Percentiles rank a stretch among this genome's conserved stretches.
Conservation (phyloP, 1,284 basidiomycete genomes). For the Meripilus lineatus region DNA sequence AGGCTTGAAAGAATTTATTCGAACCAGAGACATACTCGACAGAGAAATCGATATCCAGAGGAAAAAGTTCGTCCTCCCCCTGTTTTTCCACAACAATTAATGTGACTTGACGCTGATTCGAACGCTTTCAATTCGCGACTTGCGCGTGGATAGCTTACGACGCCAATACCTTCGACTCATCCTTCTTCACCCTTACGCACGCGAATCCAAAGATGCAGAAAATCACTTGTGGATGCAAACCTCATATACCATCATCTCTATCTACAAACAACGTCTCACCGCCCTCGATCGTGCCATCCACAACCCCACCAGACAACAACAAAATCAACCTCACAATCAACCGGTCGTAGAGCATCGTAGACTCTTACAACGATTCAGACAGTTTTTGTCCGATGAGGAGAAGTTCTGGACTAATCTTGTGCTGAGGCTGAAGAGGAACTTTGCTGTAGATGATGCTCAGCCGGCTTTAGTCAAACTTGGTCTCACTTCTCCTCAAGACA, state of each 20-base stretch:
- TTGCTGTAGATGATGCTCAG: conserved; percentile 57
- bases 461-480: conserved; percentile 52
- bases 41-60: conserved; percentile 81
- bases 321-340: conserved; percentile 29
- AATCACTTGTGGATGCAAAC: conserved; percentile 90
- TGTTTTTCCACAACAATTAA: conserved; percentile 11
- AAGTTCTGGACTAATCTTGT: conserved; percentile 83
- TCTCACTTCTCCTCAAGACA: conserved; percentile 27
- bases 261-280: conserved; percentile 76
- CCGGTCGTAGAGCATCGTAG: conserved; percentile 75
- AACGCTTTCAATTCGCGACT: too few relatives aligned
- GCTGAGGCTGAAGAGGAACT: conserved; percentile 64
- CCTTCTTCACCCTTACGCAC: conserved; percentile 68
- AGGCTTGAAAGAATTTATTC: conserved; percentile 65
- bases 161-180: conserved; percentile 73
- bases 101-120: neutral
- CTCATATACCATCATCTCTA: conserved; percentile 80
- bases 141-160: conserved; percentile 65
- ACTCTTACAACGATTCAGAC: conserved; percentile 80
- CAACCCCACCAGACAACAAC: conserved; percentile 38
- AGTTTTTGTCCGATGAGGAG: conserved; percentile 84
- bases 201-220: conserved; percentile 78
- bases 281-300: conserved; percentile 60
- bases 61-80: conserved; percentile 59
- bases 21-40: conserved; percentile 72